Evolutionary conservation across 2,329 filamentous ascomycete species (phyloP).

Genomic region (Pseudogymnoascus sp.): DNA sequence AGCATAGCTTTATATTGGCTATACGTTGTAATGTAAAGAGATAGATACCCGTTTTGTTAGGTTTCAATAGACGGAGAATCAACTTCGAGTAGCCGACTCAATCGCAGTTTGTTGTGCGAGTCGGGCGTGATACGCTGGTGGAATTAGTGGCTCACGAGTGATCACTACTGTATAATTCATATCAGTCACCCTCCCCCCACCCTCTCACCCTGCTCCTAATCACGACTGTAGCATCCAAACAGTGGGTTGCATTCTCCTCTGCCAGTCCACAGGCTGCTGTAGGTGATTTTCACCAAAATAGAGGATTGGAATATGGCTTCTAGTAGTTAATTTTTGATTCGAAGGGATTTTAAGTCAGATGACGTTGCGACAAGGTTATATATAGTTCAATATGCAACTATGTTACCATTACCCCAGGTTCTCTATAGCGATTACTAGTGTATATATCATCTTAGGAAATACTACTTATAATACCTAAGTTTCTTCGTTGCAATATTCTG

Average conservation of each 20-base stretch:
- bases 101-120: background rate
- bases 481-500: background rate
- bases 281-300: background rate
- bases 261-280: background rate
- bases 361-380: background rate
- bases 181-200: background rate
- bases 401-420: background rate
- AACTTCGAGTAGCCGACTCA: background rate
- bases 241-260: background rate
- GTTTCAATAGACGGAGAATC: background rate
- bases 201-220: background rate
- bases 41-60: background rate
- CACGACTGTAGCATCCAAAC: background rate
- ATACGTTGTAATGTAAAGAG: background rate
- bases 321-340: background rate
- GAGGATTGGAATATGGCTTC: background rate
- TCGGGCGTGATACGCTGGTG: background rate
- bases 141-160: background rate
- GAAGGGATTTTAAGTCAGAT: background rate
- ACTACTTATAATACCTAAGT: background rate
- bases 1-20: background rate
- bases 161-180: background rate
- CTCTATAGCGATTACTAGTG: background rate
- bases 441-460: no score
- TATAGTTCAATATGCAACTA: background rate